phyloP scores from a whole-genome alignment of 345 rosid genomes.

The Lepidium didymum region DNA sequence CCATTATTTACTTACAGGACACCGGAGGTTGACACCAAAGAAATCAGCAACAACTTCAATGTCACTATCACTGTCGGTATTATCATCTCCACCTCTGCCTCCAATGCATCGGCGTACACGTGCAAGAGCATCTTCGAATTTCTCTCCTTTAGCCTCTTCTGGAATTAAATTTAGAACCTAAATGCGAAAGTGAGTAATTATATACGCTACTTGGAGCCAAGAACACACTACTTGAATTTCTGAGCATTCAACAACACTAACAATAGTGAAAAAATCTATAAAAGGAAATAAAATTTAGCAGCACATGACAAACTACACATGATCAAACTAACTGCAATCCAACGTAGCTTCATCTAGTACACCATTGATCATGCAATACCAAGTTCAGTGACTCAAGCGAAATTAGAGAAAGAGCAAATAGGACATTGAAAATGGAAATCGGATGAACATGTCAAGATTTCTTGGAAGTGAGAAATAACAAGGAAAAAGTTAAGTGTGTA shows the following conservation, averaged over 20 bases:
- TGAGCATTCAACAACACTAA: background rate
- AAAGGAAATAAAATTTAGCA: background rate
- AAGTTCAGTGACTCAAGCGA: background rate
- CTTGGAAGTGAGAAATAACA: background rate
- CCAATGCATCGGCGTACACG: constrained; percentile 93
- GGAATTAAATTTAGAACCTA: constrained; percentile 81
- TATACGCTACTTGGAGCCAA: background rate
- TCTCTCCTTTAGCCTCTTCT: constrained; percentile 78
- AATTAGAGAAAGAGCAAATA: background rate
- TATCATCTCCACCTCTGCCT: constrained; percentile 72
- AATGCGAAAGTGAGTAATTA: constrained; percentile 5
- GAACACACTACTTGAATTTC: background rate
- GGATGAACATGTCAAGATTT: background rate
- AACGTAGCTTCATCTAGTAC: background rate
- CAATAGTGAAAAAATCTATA: background rate
- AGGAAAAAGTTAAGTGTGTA: background rate
- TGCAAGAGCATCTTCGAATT: constrained; percentile 75
- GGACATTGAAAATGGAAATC: background rate
- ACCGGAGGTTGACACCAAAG: constrained; percentile 72
- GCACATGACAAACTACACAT: background rate
- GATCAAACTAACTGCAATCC: background rate
- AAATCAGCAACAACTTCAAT: constrained; percentile 95
- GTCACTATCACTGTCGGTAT: constrained; percentile 95
- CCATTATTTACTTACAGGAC: constrained; percentile 69
- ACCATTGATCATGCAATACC: background rate